Conservation (phyloP, 202 grass and related monocot genomes). For the Zoysia matrella region DNA sequence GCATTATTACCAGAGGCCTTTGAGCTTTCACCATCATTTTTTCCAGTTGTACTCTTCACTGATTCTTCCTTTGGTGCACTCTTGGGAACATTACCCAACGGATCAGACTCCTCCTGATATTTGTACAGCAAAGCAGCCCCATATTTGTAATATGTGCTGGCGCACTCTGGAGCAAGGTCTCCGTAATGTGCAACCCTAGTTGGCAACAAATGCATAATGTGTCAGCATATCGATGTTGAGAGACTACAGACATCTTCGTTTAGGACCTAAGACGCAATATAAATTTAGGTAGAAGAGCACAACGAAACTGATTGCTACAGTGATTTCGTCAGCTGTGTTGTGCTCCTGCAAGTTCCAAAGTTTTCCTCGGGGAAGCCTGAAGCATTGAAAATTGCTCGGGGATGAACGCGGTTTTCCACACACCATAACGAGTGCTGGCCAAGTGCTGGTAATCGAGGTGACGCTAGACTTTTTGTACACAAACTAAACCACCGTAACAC, state of each 20-base stretch:
- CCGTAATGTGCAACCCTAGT: constrained; percentile 66
- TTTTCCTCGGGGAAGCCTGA: not conserved
- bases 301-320: not conserved
- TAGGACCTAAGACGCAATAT: not conserved
- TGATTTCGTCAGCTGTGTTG: not conserved
- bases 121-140: constrained; percentile 86
- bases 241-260: not conserved
- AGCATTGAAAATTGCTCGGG: not conserved
- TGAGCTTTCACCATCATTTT: constrained; percentile 61
- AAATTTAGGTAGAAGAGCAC: not conserved
- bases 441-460: not conserved
- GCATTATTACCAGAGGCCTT: constrained; percentile 55
- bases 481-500: not conserved
- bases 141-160: constrained; percentile 88
- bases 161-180: constrained; percentile 91
- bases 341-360: not conserved
- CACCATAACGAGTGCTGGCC: not conserved
- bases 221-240: not conserved
- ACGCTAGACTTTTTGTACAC: not conserved
- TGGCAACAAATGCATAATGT: constrained; percentile 10
- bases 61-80: constrained; percentile 55
- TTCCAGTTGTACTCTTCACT: constrained; percentile 54
- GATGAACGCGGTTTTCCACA: no score
- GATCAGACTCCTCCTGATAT: constrained; percentile 86
- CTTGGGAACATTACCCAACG: constrained; percentile 82